Conservation (phyloP, 164 flowering plant species). For the Macadamia integrifolia region DNA sequence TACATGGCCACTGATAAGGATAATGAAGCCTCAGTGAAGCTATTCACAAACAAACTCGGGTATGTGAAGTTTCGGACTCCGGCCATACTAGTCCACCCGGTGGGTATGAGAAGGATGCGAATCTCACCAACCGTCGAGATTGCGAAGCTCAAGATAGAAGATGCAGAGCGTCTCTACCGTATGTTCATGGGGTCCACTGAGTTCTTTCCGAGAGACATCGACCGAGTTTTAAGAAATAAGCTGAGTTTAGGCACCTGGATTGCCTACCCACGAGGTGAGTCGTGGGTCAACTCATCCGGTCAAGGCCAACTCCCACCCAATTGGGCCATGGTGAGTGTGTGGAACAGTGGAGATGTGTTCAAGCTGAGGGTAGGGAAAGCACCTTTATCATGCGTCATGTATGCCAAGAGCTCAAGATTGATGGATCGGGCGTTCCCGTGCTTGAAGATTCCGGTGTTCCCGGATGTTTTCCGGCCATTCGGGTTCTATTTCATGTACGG, state of each 20-base stretch:
- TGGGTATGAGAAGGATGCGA: slow-evolving; percentile 12
- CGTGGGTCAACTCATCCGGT: slow-evolving; percentile 10
- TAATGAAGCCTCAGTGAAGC: slow-evolving; percentile 52
- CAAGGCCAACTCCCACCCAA: slow-evolving; percentile 17
- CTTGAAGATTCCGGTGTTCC: slow-evolving; percentile 36
- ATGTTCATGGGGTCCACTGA: slow-evolving; percentile 39
- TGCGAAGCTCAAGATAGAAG: slow-evolving; percentile 32
- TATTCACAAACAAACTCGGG: slow-evolving; percentile 44
- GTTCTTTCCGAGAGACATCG: slow-evolving; percentile 62
- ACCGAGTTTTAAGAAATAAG: slow-evolving; percentile 34
- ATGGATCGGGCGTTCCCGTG: slow-evolving; percentile 38
- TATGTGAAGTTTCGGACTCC: slow-evolving; percentile 47
- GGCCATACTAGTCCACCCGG: slow-evolving; percentile 55
- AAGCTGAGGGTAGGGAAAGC: slow-evolving; percentile 45
- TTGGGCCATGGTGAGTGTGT: slow-evolving; percentile 75
- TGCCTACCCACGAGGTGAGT: slow-evolving; percentile 34
- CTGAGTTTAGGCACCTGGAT: slow-evolving; percentile 71
- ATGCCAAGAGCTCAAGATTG: slow-evolving; percentile 23
- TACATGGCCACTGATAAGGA: slow-evolving; percentile 80
- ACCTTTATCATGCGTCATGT: slow-evolving; percentile 28
- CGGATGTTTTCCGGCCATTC: slow-evolving; percentile 41
- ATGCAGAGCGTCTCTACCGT: slow-evolving; percentile 49
- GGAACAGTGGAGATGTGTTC: slow-evolving; percentile 65
- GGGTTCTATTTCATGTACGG: slow-evolving; percentile 75
- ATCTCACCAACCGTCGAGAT: slow-evolving; percentile 27